Evolutionary conservation across 345 rosid genomes (phyloP).

Genomic region (Eutrema yunnanense): DNA sequence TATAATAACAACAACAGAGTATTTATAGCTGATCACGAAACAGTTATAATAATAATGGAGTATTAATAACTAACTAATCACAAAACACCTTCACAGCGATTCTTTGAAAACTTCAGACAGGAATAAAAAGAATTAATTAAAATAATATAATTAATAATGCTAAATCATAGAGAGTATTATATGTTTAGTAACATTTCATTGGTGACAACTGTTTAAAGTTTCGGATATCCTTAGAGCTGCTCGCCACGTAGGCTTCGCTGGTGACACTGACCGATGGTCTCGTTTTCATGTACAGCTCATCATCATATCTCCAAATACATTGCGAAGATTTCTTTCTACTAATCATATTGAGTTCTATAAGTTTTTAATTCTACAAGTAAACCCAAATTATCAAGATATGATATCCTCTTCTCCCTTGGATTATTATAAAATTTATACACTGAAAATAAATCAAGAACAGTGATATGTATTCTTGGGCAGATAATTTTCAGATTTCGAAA

Average conservation of each 20-base stretch:
- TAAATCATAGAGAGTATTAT: not conserved
- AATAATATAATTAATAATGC: not conserved
- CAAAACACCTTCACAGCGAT: not conserved
- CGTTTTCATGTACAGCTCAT: not conserved
- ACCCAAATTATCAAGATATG: not conserved
- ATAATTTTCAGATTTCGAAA: not conserved
- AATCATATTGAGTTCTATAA: not conserved
- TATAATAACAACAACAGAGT: not conserved
- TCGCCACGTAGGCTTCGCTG: conserved; percentile 30
- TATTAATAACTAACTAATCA: conserved; percentile 6
- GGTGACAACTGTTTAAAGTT: not conserved
- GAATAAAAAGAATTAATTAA: not conserved
- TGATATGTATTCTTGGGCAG: not conserved
- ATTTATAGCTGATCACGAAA: not conserved
- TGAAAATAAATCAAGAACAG: not conserved
- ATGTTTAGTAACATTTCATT: not conserved
- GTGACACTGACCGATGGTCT: not conserved
- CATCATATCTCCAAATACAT: not conserved
- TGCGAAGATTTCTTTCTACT: not conserved
- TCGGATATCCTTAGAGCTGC: conserved; percentile 1
- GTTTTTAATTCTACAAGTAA: conserved; percentile 4
- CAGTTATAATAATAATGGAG: not conserved
- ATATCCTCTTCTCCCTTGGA: not conserved
- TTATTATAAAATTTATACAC: not conserved
- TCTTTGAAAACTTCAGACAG: conserved; percentile 8